Evolutionary conservation across 345 rosid genomes (phyloP).

Genomic region (Pelargonium nanum): DNA sequence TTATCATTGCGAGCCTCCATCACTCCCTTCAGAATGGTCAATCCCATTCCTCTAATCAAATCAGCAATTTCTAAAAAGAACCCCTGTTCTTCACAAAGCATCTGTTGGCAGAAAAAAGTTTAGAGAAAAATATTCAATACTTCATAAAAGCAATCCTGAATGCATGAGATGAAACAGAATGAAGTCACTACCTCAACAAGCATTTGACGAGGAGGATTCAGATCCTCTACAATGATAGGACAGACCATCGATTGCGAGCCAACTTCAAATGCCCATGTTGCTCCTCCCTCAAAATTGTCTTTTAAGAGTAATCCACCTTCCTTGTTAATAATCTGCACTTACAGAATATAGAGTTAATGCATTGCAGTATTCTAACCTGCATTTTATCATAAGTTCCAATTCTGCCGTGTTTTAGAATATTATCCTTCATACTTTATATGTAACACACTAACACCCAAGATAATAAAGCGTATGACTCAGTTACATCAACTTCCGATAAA

Average conservation of each 20-base stretch:
- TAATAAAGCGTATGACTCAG: too few species aligned
- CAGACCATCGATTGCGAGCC: conserved; percentile 80
- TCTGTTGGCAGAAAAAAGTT: conserved; percentile 28
- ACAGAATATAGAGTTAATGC: conserved; percentile 5
- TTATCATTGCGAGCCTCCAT: conserved; percentile 75
- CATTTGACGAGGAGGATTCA: conserved; percentile 78
- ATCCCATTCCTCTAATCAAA: conserved; percentile 73
- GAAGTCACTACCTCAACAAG: conserved; percentile 66
- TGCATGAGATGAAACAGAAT: background rate
- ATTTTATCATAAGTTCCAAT: background rate
- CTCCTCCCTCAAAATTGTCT: conserved; percentile 75
- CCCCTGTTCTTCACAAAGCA: conserved; percentile 92
- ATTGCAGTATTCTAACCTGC: background rate
- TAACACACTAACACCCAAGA: too few species aligned
- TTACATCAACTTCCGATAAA: too few species aligned
- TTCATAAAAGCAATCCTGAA: background rate
- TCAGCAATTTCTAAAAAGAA: conserved; percentile 93
- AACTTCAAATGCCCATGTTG: conserved; percentile 97
- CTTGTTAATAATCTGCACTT: conserved; percentile 45
- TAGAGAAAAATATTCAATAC: background rate
- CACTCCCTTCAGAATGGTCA: conserved; percentile 88
- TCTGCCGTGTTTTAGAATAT: too few species aligned
- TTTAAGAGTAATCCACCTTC: conserved; percentile 42
- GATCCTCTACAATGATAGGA: conserved; percentile 93
- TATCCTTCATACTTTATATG: too few species aligned